Evolutionary conservation across 495 filamentous ascomycete species (phyloP), one percentile per base, ranked within the genome.

Genomic region (Lepraria neglecta): DNA sequence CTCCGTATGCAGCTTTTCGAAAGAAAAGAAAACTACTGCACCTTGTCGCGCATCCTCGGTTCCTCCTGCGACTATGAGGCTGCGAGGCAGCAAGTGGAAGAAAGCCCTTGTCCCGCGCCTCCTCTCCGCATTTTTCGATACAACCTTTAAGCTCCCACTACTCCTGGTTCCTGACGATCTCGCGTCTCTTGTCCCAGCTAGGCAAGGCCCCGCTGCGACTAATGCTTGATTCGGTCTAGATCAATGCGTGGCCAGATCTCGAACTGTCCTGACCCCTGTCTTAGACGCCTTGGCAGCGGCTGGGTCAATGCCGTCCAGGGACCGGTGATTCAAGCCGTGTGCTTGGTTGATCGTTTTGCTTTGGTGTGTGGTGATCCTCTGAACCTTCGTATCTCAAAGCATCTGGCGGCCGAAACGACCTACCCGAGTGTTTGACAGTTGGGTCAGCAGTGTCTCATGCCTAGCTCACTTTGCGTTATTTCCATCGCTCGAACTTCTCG

Each of bases 161-260:
- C 33, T 40, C 50, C 28, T 24, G 24, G 58, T 60, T 42, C 58
- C 58, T 60, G 47, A 60, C 58, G 58, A 60, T 60, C 58, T 60
- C 46, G 47, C 58, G 30, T 60, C 27, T 28, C 47, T 30, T 27
- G 15, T 43, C 58, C 46, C 9, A 24, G 21, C 10, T 15, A 21
- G 33, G 58, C 6, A 60, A 43, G 24, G 4, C 38, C 6, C 24
- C 5, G 19, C 19, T 48, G 19, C 28, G 45, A 12, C 35, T 38
- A 12, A 38, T 0, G 35, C 35, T 38, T 38, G 35, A 11, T 38
- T 38, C 3, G 35, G 35, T 38, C 35, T 38, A 5, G 35, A 2
- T 38, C 12, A 38, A 33, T 54, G 53, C 31, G n/a, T 43, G 38
- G 35, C 9, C 38, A 60, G 58, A 60, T 60, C 58, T 60, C 31